phyloP scores from a whole-genome alignment of 768 basidiomycete species.

The Kwoniella bestiolae region DNA sequence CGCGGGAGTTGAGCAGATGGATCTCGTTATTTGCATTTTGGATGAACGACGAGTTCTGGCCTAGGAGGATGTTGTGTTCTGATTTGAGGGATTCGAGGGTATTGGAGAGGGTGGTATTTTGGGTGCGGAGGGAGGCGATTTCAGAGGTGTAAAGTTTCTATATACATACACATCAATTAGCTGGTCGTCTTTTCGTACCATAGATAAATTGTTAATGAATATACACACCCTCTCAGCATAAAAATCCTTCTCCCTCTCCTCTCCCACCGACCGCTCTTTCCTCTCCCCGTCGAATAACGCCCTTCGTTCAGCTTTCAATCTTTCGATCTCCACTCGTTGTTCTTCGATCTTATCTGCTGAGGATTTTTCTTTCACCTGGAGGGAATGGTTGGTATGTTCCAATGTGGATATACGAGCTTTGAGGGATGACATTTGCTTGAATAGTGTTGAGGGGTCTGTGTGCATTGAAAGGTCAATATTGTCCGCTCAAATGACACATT shows the following conservation, averaged over 20 bases:
- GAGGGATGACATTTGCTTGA: slow-evolving; percentile 15
- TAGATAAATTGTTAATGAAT: too few relatives aligned
- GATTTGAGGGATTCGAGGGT: slow-evolving; percentile 26
- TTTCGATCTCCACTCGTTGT: slow-evolving; percentile 41
- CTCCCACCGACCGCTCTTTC: slow-evolving; percentile 34
- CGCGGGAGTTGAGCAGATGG: slow-evolving; percentile 16
- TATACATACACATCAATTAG: slow-evolving; percentile 2
- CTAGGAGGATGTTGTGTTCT: slow-evolving; percentile 25
- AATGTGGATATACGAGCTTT: slow-evolving; percentile 20
- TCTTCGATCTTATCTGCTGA: slow-evolving; percentile 28
- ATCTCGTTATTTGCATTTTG: slow-evolving; percentile 20
- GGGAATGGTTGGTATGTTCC: slow-evolving; percentile 28
- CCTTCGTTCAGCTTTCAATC: slow-evolving; percentile 41
- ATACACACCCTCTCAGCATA: slow-evolving; percentile 42
- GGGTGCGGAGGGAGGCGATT: slow-evolving; percentile 20
- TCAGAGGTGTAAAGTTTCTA: slow-evolving; percentile 14
- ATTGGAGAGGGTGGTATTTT: slow-evolving; percentile 14
- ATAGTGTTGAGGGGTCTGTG: not conserved
- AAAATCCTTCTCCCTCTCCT: slow-evolving; percentile 37
- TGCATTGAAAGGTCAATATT: too few relatives aligned
- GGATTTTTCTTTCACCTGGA: slow-evolving; percentile 23
- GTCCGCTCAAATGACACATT: too few relatives aligned
- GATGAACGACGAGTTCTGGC: slow-evolving; percentile 22
- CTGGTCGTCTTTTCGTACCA: too few relatives aligned
- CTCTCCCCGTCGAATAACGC: slow-evolving; percentile 37